Evolutionary conservation across 2,329 filamentous ascomycete species (phyloP).

Genomic region (Fusarium agapanthi): DNA sequence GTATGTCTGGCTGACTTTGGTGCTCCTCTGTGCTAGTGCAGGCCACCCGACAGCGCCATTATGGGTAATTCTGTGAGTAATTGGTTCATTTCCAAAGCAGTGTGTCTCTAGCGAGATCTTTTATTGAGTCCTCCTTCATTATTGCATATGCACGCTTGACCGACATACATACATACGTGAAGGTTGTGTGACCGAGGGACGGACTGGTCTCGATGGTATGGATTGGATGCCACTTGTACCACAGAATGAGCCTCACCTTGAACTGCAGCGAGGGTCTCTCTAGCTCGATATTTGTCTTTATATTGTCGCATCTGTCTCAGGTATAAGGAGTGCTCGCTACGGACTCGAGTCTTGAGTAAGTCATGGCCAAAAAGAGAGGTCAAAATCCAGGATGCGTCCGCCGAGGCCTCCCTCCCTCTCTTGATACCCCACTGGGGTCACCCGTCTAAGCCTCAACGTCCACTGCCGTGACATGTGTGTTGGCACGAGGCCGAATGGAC

Average conservation of each 20-base stretch:
- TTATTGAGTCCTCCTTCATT: neutral
- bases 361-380: neutral
- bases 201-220: constrained; percentile 2
- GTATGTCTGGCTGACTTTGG: constrained; percentile 3
- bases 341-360: neutral
- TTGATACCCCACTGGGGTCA: constrained; percentile 29
- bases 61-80: constrained; percentile 3
- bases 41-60: constrained; percentile 14
- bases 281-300: neutral
- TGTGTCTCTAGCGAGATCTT: constrained; percentile 16
- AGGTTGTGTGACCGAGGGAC: constrained; percentile 4
- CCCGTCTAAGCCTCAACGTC: constrained; percentile 36
- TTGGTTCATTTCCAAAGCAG: constrained; percentile 9
- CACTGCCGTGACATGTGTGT: constrained; percentile 37
- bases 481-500: constrained; percentile 17
- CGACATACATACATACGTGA: neutral
- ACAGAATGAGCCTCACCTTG: constrained; percentile 9
- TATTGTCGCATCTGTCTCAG: neutral
- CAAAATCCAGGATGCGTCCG: constrained; percentile 22
- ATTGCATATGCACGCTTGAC: constrained; percentile 2
- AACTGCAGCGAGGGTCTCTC: neutral
- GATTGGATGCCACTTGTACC: neutral
- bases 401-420: constrained; percentile 32
- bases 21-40: constrained; percentile 6
- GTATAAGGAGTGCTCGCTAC: neutral